Conservation (phyloP, 495 filamentous ascomycete species). For the Aspergillus panamensis region DNA sequence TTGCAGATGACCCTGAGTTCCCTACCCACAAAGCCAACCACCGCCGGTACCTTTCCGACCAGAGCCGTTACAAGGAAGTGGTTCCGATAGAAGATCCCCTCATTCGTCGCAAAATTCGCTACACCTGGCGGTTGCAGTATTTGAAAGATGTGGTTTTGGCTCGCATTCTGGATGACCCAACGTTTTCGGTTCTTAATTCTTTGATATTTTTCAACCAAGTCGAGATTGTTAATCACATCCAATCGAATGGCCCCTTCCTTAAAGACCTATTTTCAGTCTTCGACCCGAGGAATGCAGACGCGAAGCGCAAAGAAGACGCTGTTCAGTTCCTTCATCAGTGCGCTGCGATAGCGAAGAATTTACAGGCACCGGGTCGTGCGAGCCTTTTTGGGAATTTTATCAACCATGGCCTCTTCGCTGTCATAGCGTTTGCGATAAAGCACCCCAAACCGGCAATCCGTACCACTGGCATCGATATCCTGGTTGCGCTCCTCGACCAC, state of each 20-base stretch:
- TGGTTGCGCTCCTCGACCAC: slow-evolving; percentile 93
- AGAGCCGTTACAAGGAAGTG: slow-evolving; percentile 92
- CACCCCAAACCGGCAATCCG: slow-evolving; percentile 80
- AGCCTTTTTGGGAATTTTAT: slow-evolving; percentile 88
- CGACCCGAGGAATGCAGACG: slow-evolving; percentile 56
- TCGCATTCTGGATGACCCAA: slow-evolving; percentile 93
- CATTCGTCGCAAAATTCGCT: slow-evolving; percentile 88
- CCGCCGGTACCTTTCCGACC: slow-evolving; percentile 83
- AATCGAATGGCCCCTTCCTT: slow-evolving; percentile 71
- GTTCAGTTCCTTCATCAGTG: slow-evolving; percentile 97
- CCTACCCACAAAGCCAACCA: slow-evolving; percentile 99
- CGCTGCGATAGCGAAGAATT: slow-evolving; percentile 88
- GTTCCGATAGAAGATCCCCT: slow-evolving; percentile 79
- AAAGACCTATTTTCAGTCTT: slow-evolving; percentile 92
- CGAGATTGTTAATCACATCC: slow-evolving; percentile 91
- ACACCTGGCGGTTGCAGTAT: slow-evolving; percentile 93
- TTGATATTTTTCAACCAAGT: slow-evolving; percentile 99
- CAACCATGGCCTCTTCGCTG: slow-evolving; percentile 75
- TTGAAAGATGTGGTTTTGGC: slow-evolving; percentile 98
- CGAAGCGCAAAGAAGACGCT: slow-evolving; percentile 82
- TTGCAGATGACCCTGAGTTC: slow-evolving; percentile 87
- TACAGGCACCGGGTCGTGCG: slow-evolving; percentile 76
- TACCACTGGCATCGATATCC: slow-evolving; percentile 88
- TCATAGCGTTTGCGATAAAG: slow-evolving; percentile 87
- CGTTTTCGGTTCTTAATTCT: slow-evolving; percentile 95